Evolutionary conservation across 2,329 filamentous ascomycete genomes (phyloP), one percentile per base, ranked within the genome.

Genomic region (Fusarium sp.): DNA sequence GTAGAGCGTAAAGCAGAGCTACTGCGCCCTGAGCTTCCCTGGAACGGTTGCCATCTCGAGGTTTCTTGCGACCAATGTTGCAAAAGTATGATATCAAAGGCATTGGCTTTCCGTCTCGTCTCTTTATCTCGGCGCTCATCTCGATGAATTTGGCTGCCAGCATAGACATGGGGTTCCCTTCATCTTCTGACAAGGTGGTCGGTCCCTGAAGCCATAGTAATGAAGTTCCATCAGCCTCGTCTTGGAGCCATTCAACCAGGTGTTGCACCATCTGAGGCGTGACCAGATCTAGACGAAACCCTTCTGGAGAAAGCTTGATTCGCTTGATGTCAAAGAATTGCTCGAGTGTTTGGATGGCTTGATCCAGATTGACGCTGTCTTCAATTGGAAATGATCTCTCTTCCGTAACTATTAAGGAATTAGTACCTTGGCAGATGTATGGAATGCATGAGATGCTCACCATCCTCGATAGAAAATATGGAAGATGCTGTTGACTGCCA

Each of bases 171-270:
- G 22, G 22, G 9, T 51, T 51, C 5, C 40, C 34, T 24, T 40
- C 22, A 8, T 51, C 48, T n/a, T 51, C 48, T 17, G 48, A 24
- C 17, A 40, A n/a, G 7, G 22, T 51, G 4, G 48, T 40, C 40
- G 36, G 17, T 20, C 48, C 34, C 10, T 51, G 48, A 9, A 51
- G 48, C 48, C 48, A 51, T 15, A 51, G 20, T 17, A 40, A 20
- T 7, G 48, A 28, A 15, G 34, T 28, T 17, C 14, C 26, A 31
- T 28, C 33, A 17, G 15, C 9, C 8, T 51, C 48, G 17, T 40
- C 48, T 20, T 51, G 15, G n/a, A 51, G 48, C 34, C 48, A 40
- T 6, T 40, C 18, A 17, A 51, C 18, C 7, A 51, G 48, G 72
- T 28, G 5, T 36, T 53, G 36, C 3, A 33, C 22, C 48, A 51